Evolutionary conservation across 2,329 filamentous ascomycete genomes (phyloP).

Genomic region (Cladosporium phlei): DNA sequence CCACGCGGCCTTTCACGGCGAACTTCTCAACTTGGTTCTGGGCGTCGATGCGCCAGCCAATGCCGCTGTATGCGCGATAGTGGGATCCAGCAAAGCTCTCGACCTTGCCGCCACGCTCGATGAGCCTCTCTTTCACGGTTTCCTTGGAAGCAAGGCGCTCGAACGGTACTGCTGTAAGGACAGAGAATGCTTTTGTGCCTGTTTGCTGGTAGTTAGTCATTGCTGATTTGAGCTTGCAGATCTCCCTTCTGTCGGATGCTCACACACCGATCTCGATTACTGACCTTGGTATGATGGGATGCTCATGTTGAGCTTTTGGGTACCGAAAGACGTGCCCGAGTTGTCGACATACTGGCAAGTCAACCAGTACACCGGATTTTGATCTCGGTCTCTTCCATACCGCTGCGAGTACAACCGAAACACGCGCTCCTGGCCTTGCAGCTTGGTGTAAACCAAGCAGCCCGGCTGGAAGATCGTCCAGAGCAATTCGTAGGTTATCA

Average conservation of each 20-base stretch:
- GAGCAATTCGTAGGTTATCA: constrained; percentile 33
- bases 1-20: constrained; percentile 46
- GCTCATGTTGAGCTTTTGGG: constrained; percentile 26
- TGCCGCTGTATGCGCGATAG: constrained; percentile 48
- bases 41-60: constrained; percentile 36
- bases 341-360: constrained; percentile 32
- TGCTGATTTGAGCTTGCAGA: no score
- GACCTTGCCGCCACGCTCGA: constrained; percentile 44
- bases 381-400: constrained; percentile 31
- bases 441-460: constrained; percentile 31
- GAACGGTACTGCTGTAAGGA: constrained; percentile 42
- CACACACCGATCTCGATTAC: background rate
- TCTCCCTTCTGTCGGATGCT: background rate
- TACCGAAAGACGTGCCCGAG: constrained; percentile 37
- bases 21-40: constrained; percentile 35
- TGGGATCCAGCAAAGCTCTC: constrained; percentile 46
- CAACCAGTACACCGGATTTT: constrained; percentile 36
- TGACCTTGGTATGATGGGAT: constrained; percentile 34
- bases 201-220: background rate
- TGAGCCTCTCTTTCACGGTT: constrained; percentile 36
- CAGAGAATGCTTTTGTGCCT: constrained; percentile 20
- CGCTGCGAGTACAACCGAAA: constrained; percentile 29
- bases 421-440: constrained; percentile 36
- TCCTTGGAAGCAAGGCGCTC: constrained; percentile 40
- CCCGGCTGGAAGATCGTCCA: constrained; percentile 34